Conservation (phyloP, 2,329 filamentous ascomycete species). For the Pseudodiploospora longispora region DNA sequence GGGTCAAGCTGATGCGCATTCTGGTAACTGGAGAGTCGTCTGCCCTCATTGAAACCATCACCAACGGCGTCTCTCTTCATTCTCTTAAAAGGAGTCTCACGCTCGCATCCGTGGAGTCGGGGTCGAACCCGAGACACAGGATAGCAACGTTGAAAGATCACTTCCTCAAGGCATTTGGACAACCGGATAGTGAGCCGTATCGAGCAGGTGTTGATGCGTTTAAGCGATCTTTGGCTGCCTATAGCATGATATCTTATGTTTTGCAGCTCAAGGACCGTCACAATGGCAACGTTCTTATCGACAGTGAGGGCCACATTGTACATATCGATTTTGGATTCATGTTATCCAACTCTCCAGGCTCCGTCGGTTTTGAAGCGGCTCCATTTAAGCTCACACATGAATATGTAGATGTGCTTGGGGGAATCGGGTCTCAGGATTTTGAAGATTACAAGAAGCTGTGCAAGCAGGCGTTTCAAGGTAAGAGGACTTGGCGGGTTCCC, state of each 20-base stretch:
- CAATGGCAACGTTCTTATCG: constrained; percentile 79
- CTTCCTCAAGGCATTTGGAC: constrained; percentile 71
- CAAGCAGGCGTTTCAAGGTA: constrained; percentile 77
- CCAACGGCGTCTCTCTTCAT: constrained; percentile 80
- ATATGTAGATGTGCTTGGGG: constrained; percentile 76
- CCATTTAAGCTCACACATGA: constrained; percentile 83
- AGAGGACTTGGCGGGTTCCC: constrained; percentile 13
- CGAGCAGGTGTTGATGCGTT: constrained; percentile 69
- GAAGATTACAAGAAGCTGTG: constrained; percentile 70
- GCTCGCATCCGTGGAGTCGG: constrained; percentile 63
- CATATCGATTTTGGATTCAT: constrained; percentile 90
- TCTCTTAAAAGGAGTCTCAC: constrained; percentile 77
- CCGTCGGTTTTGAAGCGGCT: constrained; percentile 77
- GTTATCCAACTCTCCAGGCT: constrained; percentile 78
- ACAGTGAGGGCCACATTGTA: constrained; percentile 78
- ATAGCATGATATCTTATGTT: constrained; percentile 78
- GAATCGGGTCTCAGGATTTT: constrained; percentile 60
- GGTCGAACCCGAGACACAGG: constrained; percentile 63
- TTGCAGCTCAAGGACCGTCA: constrained; percentile 80
- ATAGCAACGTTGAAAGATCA: constrained; percentile 78
- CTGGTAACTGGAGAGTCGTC: constrained; percentile 79
- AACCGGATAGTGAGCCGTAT: constrained; percentile 60
- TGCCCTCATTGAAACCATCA: constrained; percentile 80
- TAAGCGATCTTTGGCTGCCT: constrained; percentile 72
- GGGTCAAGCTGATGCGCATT: constrained; percentile 84